phyloP scores from a whole-genome alignment of 2,329 filamentous ascomycete genomes.

The Epichloe typhina region DNA sequence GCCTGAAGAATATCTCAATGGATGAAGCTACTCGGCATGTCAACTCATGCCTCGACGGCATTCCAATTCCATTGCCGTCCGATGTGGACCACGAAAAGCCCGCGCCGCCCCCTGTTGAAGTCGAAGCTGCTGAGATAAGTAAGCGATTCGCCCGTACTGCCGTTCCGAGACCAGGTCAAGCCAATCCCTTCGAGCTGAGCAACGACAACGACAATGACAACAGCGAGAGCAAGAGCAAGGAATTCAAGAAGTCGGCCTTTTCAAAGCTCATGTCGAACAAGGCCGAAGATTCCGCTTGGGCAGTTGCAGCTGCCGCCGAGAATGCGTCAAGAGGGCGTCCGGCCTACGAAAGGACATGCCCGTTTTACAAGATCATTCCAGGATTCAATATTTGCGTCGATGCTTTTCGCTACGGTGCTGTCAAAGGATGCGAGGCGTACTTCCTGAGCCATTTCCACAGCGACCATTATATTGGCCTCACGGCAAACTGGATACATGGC shows the following conservation, averaged over 20 bases:
- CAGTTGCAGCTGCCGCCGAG: slow-evolving; percentile 69
- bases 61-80: slow-evolving; percentile 46
- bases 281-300: slow-evolving; percentile 84
- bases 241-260: slow-evolving; percentile 56
- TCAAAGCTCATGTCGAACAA: slow-evolving; percentile 86
- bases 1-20: slow-evolving; percentile 42
- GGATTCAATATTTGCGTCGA: slow-evolving; percentile 89
- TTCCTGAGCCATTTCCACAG: slow-evolving; percentile 97
- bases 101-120: slow-evolving; percentile 9
- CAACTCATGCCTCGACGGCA: slow-evolving; percentile 83
- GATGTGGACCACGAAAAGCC: slow-evolving; percentile 10
- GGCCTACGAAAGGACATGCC: slow-evolving; percentile 80
- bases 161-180: slow-evolving; percentile 65
- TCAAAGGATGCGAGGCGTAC: slow-evolving; percentile 84
- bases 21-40: slow-evolving; percentile 74
- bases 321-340: slow-evolving; percentile 68
- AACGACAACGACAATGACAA: slow-evolving; percentile 22
- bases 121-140: slow-evolving; percentile 27
- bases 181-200: slow-evolving; percentile 55
- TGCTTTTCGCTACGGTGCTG: slow-evolving; percentile 87
- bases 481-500: slow-evolving; percentile 77
- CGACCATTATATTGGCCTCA: slow-evolving; percentile 90
- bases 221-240: slow-evolving; percentile 13
- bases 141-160: slow-evolving; percentile 55
- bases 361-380: slow-evolving; percentile 97